These are phyloP conservation scores for Microsporum canis DNA, from an alignment of 2,329 filamentous ascomycete genomes.

Conservation along the genomic window DNA sequence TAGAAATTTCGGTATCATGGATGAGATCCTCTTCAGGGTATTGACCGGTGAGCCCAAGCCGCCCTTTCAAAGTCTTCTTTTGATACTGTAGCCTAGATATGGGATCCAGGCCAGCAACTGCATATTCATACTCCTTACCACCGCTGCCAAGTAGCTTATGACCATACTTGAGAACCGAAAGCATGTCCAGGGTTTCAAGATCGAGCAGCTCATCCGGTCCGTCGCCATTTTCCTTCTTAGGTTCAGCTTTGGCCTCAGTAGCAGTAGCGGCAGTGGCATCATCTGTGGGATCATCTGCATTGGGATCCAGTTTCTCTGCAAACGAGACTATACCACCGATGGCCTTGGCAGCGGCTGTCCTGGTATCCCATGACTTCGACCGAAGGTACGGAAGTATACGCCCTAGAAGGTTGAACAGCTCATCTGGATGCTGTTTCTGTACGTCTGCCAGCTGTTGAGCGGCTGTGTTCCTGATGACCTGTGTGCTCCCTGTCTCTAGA, in stretches of 20 bases:
- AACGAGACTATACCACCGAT: conserved; percentile 89
- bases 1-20: conserved; percentile 43
- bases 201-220: conserved; percentile 52
- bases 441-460: conserved; percentile 95
- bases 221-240: conserved; percentile 27
- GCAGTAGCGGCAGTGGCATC: conserved; percentile 35
- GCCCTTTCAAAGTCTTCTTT: conserved; percentile 73
- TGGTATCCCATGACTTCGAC: conserved; percentile 94
- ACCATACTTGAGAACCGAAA: conserved; percentile 68
- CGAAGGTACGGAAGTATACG: conserved; percentile 90
- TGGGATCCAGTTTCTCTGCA: conserved; percentile 79
- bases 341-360: conserved; percentile 84
- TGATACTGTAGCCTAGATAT: conserved; percentile 70
- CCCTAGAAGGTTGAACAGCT: conserved; percentile 88
- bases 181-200: conserved; percentile 64
- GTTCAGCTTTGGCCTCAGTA: conserved; percentile 25
- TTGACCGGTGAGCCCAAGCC: conserved; percentile 74
- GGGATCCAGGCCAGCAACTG: conserved; percentile 69
- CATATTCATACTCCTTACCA: conserved; percentile 72
- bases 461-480: conserved; percentile 89
- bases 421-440: conserved; percentile 95
- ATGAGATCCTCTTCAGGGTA: conserved; percentile 77
- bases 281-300: conserved; percentile 52
- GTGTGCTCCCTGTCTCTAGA: conserved; percentile 93
- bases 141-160: conserved; percentile 72